Percentiles rank a stretch among this genome's conserved stretches.
Evolutionary conservation across 345 rosid species (phyloP).

Genomic region (Eucalyptus paniculata): DNA sequence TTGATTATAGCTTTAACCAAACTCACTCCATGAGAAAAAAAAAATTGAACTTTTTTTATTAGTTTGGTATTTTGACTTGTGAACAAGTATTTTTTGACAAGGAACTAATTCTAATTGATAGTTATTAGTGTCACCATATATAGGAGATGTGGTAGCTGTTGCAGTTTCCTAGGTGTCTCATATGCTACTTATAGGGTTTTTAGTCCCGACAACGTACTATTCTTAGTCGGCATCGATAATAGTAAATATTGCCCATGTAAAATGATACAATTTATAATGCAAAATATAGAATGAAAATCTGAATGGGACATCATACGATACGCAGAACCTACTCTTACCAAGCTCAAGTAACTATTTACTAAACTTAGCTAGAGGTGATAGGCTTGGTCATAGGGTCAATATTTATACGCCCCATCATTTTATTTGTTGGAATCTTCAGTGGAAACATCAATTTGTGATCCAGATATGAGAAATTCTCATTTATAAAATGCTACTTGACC

Average conservation of each 20-base stretch:
- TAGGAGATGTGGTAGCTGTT: background rate
- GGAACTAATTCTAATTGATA: accelerated
- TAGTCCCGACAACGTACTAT: background rate
- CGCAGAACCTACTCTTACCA: background rate
- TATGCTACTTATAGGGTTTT: too few relatives aligned
- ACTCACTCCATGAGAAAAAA: background rate
- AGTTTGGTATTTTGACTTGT: background rate
- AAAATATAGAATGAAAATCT: too few relatives aligned
- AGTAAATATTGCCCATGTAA: background rate
- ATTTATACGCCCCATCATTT: background rate
- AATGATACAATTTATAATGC: background rate
- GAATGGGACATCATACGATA: too few relatives aligned
- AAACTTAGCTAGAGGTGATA: background rate
- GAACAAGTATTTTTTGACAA: too few relatives aligned
- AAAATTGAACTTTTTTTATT: too few relatives aligned
- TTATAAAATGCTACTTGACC: background rate
- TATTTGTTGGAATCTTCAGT: background rate
- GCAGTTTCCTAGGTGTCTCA: background rate
- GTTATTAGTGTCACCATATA: background rate
- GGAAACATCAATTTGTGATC: background rate
- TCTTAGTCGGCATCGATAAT: accelerated
- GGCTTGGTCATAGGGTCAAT: background rate
- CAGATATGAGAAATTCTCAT: background rate
- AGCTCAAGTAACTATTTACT: background rate
- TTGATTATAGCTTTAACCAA: background rate